Conservation (phyloP, 208 protist genomes). For the Leishmania lainsoni region DNA sequence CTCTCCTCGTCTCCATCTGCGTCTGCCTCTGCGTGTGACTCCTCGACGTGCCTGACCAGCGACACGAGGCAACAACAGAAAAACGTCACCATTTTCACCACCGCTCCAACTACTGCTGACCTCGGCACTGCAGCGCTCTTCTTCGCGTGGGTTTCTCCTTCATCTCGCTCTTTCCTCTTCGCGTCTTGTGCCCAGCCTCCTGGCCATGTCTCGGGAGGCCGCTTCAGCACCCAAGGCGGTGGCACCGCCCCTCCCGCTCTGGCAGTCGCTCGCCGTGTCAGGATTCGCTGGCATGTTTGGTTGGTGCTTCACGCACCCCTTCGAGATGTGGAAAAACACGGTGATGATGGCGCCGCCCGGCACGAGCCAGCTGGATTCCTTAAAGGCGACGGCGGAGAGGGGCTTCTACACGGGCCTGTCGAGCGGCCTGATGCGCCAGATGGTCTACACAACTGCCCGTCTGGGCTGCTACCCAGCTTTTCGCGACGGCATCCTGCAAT, state of each 20-base stretch:
- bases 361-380: constrained; percentile 49
- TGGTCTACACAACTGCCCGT: constrained; percentile 89
- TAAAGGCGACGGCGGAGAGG: constrained; percentile 53
- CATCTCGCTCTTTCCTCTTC: neutral
- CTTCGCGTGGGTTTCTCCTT: neutral
- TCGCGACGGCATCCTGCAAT: constrained; percentile 71
- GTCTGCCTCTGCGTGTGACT: neutral
- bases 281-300: constrained; percentile 84
- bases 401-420: constrained; percentile 86
- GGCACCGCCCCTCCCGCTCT: constrained; percentile 41
- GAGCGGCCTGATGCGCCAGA: constrained; percentile 81
- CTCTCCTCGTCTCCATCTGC: neutral
- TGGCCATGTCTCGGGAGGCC: neutral
- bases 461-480: constrained; percentile 92
- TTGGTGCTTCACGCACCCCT: constrained; percentile 92
- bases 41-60: neutral
- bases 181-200: neutral
- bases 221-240: constrained; percentile 5
- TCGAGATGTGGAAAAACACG: constrained; percentile 95
- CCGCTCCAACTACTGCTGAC: neutral
- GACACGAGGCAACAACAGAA: neutral
- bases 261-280: constrained; percentile 75
- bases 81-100: neutral
- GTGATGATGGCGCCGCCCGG: constrained; percentile 75
- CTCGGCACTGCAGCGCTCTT: neutral